Base-by-base conservation (phyloP, 768 basidiomycete species). In the Mycena metata region DNA sequence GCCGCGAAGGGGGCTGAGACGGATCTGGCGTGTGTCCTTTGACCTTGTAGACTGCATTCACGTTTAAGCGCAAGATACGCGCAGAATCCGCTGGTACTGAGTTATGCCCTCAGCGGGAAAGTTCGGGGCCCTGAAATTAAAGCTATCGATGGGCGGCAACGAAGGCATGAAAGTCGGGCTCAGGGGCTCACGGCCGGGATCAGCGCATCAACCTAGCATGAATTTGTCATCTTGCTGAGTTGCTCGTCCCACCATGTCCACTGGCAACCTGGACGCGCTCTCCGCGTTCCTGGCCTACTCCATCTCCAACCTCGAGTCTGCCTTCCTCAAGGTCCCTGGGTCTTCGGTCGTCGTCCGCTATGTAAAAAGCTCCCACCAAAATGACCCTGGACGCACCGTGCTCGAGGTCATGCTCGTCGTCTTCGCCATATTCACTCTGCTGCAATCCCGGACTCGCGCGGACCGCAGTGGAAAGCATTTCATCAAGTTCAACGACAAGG, bases 281-380 rank as follows among this genome's bases (percentile, higher is more conserved):
- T 58, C 55, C 24, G 47, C 64, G 5, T 58, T 65, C 11, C 49
- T 65, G 5, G 35, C 64, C 7, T 64, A 64, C 19, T 46, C 63
- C 23, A 30, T 60, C n/a, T 5, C 39, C 10, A 68, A 43, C 42
- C 41, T 54, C n/a, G 47, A 51, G 30, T 24, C 26, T 3, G 61
- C 56, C 6, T 68, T 68, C 24, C 24, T 23, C 0, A 35, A 23
- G 19, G 79, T 95, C 17, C 94, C 94, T 10, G 94, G 94, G 47
- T 95, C 94, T 11, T 89, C 91, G 3, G 92, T 96, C 67, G 80
- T 95, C 69, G 88, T 93, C 69, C 93, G 96, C 73, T 98, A 98
- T 78, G 93, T 99, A 82, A 92, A 89, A 81, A 95, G 94, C 33
- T 96, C 95, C 0, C 96, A 99, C 79, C 93, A 94, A 79, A 93